Evolutionary conservation across 2,329 filamentous ascomycete genomes (phyloP).

Genomic region (Magnaporthiopsis incrustans): DNA sequence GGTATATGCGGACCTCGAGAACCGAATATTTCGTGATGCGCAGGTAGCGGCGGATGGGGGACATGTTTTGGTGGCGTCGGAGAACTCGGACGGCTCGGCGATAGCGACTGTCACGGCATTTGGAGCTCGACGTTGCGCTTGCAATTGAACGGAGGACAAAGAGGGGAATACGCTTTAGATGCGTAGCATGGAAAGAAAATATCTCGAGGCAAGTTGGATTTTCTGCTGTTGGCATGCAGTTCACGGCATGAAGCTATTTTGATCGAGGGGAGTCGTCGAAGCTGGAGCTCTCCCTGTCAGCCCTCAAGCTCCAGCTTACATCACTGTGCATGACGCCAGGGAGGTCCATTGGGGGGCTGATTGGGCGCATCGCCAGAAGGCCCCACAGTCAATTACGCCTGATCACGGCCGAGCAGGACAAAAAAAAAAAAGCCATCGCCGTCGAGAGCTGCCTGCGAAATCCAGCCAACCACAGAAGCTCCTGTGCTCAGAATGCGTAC

Average conservation of each 20-base stretch:
- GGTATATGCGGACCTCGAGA: constrained; percentile 92
- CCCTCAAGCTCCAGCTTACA: constrained; percentile 5
- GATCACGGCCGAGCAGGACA: neutral
- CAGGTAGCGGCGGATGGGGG: constrained; percentile 80
- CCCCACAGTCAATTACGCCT: neutral
- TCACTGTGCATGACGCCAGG: constrained; percentile 2
- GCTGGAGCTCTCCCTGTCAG: constrained; percentile 3
- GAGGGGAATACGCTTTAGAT: neutral
- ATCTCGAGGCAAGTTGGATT: neutral
- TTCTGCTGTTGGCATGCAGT: neutral
- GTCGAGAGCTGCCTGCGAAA: neutral
- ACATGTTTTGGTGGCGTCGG: constrained; percentile 46
- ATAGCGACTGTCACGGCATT: neutral
- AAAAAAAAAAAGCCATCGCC: neutral
- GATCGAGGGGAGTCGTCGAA: neutral
- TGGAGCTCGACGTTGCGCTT: neutral
- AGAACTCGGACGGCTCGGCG: neutral
- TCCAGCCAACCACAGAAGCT: neutral
- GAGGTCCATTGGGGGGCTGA: neutral
- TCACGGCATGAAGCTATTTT: neutral
- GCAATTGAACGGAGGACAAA: neutral
- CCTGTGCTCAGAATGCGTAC: constrained; percentile 6
- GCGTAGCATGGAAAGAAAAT: neutral
- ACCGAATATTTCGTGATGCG: constrained; percentile 90
- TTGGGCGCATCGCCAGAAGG: neutral